Percentiles rank a stretch among this genome's conserved stretches.
phyloP scores from a whole-genome alignment of 139 green algal species.

The Desmodesmus armatus region DNA sequence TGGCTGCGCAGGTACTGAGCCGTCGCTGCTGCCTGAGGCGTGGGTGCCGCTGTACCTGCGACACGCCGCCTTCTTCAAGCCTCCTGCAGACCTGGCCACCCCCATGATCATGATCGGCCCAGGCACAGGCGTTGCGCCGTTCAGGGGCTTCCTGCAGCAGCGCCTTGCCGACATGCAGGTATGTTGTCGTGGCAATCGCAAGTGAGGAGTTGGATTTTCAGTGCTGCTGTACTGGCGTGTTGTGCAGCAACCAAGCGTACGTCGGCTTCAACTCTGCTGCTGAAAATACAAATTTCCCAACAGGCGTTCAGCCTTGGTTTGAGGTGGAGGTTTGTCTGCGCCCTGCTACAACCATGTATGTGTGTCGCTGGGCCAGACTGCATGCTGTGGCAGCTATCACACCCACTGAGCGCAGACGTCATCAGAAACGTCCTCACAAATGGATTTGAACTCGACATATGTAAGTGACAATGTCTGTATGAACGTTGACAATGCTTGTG shows the following conservation, averaged over 20 bases:
- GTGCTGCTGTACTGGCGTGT: not conserved
- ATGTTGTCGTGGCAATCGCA: not conserved
- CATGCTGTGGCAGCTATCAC: not conserved
- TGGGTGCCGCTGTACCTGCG: slow-evolving; percentile 54
- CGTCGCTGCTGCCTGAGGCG: not conserved
- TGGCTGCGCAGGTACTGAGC: slow-evolving; percentile 2
- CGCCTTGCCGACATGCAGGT: slow-evolving; percentile 44
- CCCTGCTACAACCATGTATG: too few relatives aligned
- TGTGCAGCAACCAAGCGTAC: too few relatives aligned
- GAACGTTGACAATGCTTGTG: too few relatives aligned
- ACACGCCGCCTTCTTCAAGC: slow-evolving; percentile 67
- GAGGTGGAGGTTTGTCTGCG: too few relatives aligned
- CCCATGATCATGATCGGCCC: slow-evolving; percentile 93
- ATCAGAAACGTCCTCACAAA: too few relatives aligned
- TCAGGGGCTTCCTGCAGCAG: slow-evolving; percentile 89
- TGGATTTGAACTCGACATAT: too few relatives aligned
- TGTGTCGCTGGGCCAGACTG: too few relatives aligned
- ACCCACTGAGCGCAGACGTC: too few relatives aligned
- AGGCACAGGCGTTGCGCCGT: slow-evolving; percentile 89
- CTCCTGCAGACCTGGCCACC: slow-evolving; percentile 61
- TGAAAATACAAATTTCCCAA: too few relatives aligned
- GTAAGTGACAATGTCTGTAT: too few relatives aligned
- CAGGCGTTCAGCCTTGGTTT: too few relatives aligned
- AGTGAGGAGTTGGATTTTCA: not conserved
- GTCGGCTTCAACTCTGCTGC: too few relatives aligned